Base-by-base conservation (phyloP, 2,329 filamentous ascomycete genomes). In the Seiridium cupressi region DNA sequence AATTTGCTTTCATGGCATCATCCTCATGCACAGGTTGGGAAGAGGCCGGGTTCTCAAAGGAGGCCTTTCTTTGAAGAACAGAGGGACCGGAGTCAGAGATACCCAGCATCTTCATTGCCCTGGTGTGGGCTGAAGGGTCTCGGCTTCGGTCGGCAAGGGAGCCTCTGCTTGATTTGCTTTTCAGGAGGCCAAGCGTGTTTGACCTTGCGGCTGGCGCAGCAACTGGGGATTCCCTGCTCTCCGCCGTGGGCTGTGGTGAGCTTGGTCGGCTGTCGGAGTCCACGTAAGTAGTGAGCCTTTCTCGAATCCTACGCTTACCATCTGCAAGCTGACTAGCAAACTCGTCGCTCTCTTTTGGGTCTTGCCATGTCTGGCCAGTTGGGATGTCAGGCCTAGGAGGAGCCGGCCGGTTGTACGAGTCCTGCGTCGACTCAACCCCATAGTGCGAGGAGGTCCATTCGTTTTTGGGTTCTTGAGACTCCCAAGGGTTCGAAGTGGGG, bases 261-360 rank as follows among this genome's bases (percentile, higher is more conserved):
- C 77, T 79, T 51, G 76, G 75, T 51, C 80, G 79, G 62, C 75
- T 79, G 44, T 91, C 87, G 3, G 82, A 81, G 66, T 90, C 88
- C 0, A 85, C 86, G 63, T 88, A 89, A 0, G 84, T 89, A 6
- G 86, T 90, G 49, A 93, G 77, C 65, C 86, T 89, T 72, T 93
- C 89, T 56, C 91, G 87, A 6, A 93, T 89, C 1, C 88, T 84
- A 36, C 85, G 84, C 58, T 89, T 86, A 13, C 90, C 85, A 64
- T 88, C 84, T 2, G 89, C 90, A 44, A 93, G 81, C 67, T 92
- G 89, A 57, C 82, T 86, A 18, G 89, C 87, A 69, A 93, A 93
- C 35, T 91, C 90, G 57, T 91, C 86, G 83, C 81, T 13, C 60
- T 64, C 54, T 64, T 62, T 2, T 51, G 59, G 13, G 36, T 60